These are phyloP conservation scores for Aaosphaeria arxii DNA, from an alignment of 2,329 filamentous ascomycete species.

Conservation along the genomic window DNA sequence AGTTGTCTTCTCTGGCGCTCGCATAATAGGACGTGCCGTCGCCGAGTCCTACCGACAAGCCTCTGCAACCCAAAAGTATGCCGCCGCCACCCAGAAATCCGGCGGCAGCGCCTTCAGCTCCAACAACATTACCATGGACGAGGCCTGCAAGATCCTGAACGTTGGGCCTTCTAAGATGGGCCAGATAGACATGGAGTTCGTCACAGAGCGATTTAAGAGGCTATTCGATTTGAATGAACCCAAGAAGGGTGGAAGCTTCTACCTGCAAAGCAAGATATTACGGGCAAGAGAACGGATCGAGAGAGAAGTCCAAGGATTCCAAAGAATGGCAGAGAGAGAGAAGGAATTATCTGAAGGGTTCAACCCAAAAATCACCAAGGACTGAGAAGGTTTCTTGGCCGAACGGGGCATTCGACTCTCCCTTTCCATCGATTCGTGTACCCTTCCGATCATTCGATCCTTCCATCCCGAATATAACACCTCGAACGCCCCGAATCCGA, in stretches of 20 bases:
- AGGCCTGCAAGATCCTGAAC: constrained; percentile 96
- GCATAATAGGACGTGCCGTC: constrained; percentile 91
- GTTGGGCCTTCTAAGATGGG: constrained; percentile 83
- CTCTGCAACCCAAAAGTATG: constrained; percentile 79
- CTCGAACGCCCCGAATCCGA: constrained; percentile 81
- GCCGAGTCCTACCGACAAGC: constrained; percentile 95
- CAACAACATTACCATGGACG: constrained; percentile 83
- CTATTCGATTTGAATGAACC: constrained; percentile 94
- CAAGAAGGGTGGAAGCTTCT: constrained; percentile 94
- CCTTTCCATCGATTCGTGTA: neutral
- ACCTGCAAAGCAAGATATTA: constrained; percentile 94
- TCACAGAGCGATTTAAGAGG: constrained; percentile 86
- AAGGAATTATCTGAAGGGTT: constrained; percentile 80
- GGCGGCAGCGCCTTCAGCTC: constrained; percentile 56
- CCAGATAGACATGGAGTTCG: constrained; percentile 72
- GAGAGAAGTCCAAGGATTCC: constrained; percentile 71
- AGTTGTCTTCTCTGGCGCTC: constrained; percentile 84
- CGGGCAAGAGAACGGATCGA: constrained; percentile 90
- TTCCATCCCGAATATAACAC: constrained; percentile 2
- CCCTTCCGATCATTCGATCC: neutral
- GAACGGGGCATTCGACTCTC: neutral
- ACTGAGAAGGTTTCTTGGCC: constrained; percentile 38
- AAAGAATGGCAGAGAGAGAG: constrained; percentile 69
- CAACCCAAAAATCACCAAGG: constrained; percentile 94
- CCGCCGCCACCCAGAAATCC: constrained; percentile 65